Conservation (phyloP, 208 protist genomes). For the Zelonia costaricensis region DNA sequence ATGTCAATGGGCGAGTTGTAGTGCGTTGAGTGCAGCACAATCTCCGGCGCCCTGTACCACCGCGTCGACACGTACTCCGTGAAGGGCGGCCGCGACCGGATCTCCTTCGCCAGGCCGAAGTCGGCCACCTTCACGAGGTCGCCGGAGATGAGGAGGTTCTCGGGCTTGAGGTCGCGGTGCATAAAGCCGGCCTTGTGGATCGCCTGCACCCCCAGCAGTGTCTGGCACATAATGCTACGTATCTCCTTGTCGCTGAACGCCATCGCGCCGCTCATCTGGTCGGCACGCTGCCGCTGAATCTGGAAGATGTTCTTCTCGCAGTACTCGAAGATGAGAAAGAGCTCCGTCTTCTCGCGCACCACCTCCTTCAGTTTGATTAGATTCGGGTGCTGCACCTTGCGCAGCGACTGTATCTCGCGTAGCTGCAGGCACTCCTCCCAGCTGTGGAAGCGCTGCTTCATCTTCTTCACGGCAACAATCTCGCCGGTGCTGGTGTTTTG, state of each 20-base stretch:
- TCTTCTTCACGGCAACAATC: slow-evolving; percentile 98
- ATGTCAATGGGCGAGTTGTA: slow-evolving; percentile 98
- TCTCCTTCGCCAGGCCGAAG: slow-evolving; percentile 96
- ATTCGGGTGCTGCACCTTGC: slow-evolving; percentile 97
- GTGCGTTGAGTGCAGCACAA: slow-evolving; percentile 96
- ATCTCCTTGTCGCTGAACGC: slow-evolving; percentile 95
- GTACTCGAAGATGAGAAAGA: slow-evolving; percentile 98
- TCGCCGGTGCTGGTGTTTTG: slow-evolving; percentile 90
- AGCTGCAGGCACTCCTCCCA: slow-evolving; percentile 98
- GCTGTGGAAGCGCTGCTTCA: slow-evolving; percentile 98
- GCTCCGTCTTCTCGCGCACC: slow-evolving; percentile 97
- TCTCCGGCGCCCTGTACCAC: slow-evolving; percentile 98
- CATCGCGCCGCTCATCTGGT: slow-evolving; percentile 72
- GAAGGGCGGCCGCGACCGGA: slow-evolving; percentile 96
- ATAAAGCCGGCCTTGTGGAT: slow-evolving; percentile 95
- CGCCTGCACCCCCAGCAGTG: slow-evolving; percentile 76
- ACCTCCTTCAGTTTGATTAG: slow-evolving; percentile 98
- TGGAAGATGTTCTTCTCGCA: slow-evolving; percentile 97
- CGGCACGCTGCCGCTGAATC: slow-evolving; percentile 91
- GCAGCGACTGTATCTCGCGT: slow-evolving; percentile 95
- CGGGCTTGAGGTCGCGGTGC: slow-evolving; percentile 95
- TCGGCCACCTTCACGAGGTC: slow-evolving; percentile 97
- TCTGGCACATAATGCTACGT: slow-evolving; percentile 95
- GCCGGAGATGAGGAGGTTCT: slow-evolving; percentile 90
- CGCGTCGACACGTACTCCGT: slow-evolving; percentile 98